Conservation (phyloP, 164 flowering plant species). For the Dillenia suffruticosa region DNA sequence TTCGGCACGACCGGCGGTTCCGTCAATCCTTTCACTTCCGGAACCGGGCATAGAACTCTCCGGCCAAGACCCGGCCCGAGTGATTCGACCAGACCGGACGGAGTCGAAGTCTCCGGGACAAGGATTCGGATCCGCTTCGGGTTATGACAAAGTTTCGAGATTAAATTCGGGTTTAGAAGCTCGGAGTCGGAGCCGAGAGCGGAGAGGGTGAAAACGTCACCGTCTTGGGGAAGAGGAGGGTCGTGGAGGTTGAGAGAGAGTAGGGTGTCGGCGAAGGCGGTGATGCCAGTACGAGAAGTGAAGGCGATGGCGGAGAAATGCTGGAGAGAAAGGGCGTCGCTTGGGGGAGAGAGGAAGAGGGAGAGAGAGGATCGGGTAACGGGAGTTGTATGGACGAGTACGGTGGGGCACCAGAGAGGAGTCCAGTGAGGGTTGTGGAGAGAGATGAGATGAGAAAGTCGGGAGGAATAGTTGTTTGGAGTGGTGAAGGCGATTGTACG, state of each 20-base stretch:
- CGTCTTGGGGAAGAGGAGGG: slow-evolving; percentile 33
- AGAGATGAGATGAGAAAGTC: slow-evolving; percentile 34
- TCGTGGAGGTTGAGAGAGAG: not conserved
- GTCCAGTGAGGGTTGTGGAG: slow-evolving; percentile 20
- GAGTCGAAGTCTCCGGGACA: slow-evolving; percentile 53
- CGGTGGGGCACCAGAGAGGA: slow-evolving; percentile 62
- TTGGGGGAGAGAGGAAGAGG: slow-evolving; percentile 26
- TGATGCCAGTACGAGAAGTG: slow-evolving; percentile 67
- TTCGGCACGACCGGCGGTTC: slow-evolving; percentile 73
- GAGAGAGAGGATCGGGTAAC: slow-evolving; percentile 28
- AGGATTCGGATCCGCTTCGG: slow-evolving; percentile 26
- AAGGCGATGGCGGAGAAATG: slow-evolving; percentile 63
- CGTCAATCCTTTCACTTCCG: slow-evolving; percentile 45
- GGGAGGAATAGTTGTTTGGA: slow-evolving; percentile 38
- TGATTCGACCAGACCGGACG: slow-evolving; percentile 42
- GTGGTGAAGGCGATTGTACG: slow-evolving; percentile 53
- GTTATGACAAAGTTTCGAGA: slow-evolving; percentile 29
- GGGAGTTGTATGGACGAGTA: slow-evolving; percentile 42
- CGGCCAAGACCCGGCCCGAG: slow-evolving; percentile 47
- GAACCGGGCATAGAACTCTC: slow-evolving; percentile 60
- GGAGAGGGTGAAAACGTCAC: slow-evolving; percentile 35
- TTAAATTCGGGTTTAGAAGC: slow-evolving; percentile 32
- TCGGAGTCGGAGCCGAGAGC: slow-evolving; percentile 69
- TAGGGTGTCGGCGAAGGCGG: slow-evolving; percentile 34
- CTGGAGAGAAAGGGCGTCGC: slow-evolving; percentile 10